Evolutionary conservation across 306 rosid species (phyloP).

Genomic region (Corylus heterophylla): DNA sequence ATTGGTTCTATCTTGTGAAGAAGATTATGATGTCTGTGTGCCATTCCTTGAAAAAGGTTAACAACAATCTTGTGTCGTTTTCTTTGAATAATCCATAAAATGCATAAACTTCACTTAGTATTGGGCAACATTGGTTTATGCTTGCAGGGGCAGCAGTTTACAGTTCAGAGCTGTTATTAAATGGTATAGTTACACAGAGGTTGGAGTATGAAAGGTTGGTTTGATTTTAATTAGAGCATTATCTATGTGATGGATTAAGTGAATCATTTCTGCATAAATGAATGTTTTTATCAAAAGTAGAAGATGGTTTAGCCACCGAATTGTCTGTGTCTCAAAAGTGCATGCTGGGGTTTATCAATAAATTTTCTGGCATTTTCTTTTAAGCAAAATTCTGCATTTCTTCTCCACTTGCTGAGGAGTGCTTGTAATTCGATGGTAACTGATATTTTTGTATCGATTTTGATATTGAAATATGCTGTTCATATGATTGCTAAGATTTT

Average conservation of each 20-base stretch:
- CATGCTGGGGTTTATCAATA: background rate
- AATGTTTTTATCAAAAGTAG: slow-evolving; percentile 2
- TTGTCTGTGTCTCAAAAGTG: background rate
- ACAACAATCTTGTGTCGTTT: slow-evolving; percentile 12
- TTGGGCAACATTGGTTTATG: slow-evolving; percentile 19
- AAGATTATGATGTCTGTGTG: slow-evolving; percentile 68
- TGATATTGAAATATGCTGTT: background rate
- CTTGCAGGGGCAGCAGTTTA: slow-evolving; percentile 73
- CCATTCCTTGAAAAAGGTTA: slow-evolving; percentile 89
- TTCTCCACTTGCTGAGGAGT: background rate
- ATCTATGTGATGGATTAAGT: slow-evolving; percentile 19
- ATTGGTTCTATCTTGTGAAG: slow-evolving; percentile 85
- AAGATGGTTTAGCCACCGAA: background rate
- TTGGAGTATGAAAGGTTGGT: slow-evolving; percentile 82
- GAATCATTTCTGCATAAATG: slow-evolving; percentile 5
- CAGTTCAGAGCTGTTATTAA: slow-evolving; percentile 86
- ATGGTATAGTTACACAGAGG: slow-evolving; percentile 91
- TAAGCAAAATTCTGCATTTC: background rate
- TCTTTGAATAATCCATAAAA: background rate
- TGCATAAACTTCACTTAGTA: slow-evolving; percentile 16
- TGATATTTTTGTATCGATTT: background rate
- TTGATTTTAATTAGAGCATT: background rate
- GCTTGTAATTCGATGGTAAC: background rate
- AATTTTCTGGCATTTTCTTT: background rate
- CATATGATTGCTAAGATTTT: background rate